Conservation (phyloP, 257 asterid species). For the Solanum gracilifrons region DNA sequence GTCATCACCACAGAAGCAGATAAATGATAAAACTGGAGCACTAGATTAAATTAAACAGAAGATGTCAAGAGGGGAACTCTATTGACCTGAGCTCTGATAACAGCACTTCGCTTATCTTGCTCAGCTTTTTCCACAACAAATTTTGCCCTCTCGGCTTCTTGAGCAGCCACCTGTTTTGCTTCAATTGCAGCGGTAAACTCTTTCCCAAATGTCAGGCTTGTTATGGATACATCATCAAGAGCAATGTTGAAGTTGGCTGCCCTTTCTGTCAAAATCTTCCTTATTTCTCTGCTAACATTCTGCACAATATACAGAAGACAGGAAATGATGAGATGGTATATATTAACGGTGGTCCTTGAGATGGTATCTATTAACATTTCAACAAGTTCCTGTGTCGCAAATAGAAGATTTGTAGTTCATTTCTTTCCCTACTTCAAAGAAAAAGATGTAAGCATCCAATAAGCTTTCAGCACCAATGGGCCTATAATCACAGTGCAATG, state of each 20-base stretch:
- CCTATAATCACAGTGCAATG: neutral
- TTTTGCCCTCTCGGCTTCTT: constrained; percentile 94
- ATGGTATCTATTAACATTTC: neutral
- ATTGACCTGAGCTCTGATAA: constrained; percentile 82
- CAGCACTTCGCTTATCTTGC: constrained; percentile 84
- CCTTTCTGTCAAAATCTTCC: constrained; percentile 69
- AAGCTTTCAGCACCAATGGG: neutral
- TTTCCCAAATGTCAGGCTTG: constrained; percentile 69
- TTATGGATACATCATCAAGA: constrained; percentile 88
- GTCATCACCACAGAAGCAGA: neutral
- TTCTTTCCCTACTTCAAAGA: neutral
- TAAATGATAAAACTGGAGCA: neutral
- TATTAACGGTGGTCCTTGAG: neutral
- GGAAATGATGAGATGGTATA: neutral
- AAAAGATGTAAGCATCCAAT: too few relatives aligned
- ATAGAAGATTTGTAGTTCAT: neutral
- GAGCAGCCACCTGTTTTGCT: constrained; percentile 96
- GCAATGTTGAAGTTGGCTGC: constrained; percentile 84
- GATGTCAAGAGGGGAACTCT: neutral
- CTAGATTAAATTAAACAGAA: neutral
- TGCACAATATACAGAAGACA: constrained; percentile 6
- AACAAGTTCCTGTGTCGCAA: neutral
- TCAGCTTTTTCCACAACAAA: constrained; percentile 91
- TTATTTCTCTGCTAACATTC: constrained; percentile 83
- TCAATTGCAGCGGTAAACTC: constrained; percentile 94